These are phyloP conservation scores for Fraxinus ornus DNA, from an alignment of 305 asterid species.

Conservation along the genomic window DNA sequence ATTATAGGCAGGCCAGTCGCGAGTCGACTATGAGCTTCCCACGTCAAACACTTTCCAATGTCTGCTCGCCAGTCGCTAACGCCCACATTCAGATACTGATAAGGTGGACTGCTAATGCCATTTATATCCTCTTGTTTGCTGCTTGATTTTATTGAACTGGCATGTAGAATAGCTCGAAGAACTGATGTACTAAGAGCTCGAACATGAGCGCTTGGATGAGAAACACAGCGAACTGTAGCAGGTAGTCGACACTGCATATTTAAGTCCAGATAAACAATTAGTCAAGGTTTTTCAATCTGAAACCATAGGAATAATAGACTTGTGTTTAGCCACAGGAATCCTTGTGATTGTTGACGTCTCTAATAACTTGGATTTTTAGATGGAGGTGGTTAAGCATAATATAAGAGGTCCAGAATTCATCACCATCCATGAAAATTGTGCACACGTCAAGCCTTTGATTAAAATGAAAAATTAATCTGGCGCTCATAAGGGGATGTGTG, in stretches of 20 bases:
- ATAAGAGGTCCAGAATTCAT: background rate
- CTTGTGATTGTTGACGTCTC: background rate
- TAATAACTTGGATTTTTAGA: background rate
- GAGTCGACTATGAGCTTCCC: slow-evolving; percentile 89
- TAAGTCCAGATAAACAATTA: slow-evolving; percentile 2
- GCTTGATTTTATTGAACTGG: slow-evolving; percentile 49
- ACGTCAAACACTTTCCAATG: slow-evolving; percentile 71
- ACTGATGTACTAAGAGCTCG: slow-evolving; percentile 94
- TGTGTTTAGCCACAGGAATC: background rate
- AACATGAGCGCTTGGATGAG: slow-evolving; percentile 94
- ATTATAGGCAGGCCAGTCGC: slow-evolving; percentile 69
- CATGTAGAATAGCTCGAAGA: slow-evolving; percentile 77
- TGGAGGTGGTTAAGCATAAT: background rate
- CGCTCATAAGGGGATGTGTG: background rate
- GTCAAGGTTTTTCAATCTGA: background rate
- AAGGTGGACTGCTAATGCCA: slow-evolving; percentile 41
- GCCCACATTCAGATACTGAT: slow-evolving; percentile 49
- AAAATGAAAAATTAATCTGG: background rate
- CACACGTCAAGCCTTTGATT: background rate
- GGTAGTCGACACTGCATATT: slow-evolving; percentile 72
- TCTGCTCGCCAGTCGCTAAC: slow-evolving; percentile 65
- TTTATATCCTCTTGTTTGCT: slow-evolving; percentile 37
- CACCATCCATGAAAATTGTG: background rate
- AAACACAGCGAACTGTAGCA: slow-evolving; percentile 74
- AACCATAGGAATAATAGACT: background rate